Evolutionary conservation across 1,284 basidiomycete genomes (phyloP), one percentile per base, ranked within the genome.

Genomic region (Peniophora sp.): DNA sequence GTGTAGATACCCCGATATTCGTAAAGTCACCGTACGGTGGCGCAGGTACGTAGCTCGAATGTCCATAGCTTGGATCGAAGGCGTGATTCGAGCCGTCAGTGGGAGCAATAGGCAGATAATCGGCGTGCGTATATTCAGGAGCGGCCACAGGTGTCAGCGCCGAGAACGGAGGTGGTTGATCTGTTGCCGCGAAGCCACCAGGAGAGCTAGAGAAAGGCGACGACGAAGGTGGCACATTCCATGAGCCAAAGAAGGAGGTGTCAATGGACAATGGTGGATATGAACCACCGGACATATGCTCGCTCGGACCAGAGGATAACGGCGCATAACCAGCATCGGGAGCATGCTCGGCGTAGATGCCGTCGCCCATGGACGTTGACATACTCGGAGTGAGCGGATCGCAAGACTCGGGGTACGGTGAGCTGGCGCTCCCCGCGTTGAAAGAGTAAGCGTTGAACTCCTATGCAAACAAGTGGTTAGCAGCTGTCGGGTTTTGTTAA

Each of bases 371-470:
- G 57, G 56, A 50, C 61, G 55, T 45, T 56, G 49, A 43, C 45
- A 16, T 20, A 8, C 5, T 43, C 32, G 58, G 50, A 35, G 51
- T 56, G 56, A 66, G 61, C 3, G 67, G 66, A 53, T 68, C 65
- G 53, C 60, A 66, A 32, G 63, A 47, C 24, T 61, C 58, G 44
- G 57, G 54, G 41, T 62, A 54, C 53, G 57, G 44, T 24, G 62
- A 57, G 46, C 59, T 53, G 54, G 9, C n/a, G 39, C 27, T 12
- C 12, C 59, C 51, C 36, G 64, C 62, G 53, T 72, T 61, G 64
- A 77, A 75, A 59, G 78, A 69, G 68, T 80, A 84, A 50, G 71
- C 63, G 60, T 64, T 66, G 54, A 77, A 72, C 48, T 69, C 69
- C 68, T 70, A 56, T 27, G 50, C 25, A 19, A 22, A 41, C 24